Evolutionary conservation across 1,284 basidiomycete genomes (phyloP).

Genomic region (Ustilago shanxiensis): DNA sequence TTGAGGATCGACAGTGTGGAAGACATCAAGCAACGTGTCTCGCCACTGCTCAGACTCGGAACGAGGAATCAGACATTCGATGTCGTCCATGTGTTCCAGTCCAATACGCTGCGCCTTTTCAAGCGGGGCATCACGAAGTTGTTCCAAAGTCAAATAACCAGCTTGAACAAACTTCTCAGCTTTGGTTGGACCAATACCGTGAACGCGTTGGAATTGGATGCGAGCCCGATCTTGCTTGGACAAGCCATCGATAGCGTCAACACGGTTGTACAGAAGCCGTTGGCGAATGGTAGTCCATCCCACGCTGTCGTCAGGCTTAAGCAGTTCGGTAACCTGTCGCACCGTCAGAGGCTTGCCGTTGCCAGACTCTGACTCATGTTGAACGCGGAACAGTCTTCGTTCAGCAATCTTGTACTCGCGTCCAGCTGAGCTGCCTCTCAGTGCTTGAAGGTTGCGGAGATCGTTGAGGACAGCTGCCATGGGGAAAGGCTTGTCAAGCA

Average conservation of each 20-base stretch:
- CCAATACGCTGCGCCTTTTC: conserved; percentile 38
- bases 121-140: conserved; percentile 32
- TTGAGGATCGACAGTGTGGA: conserved; percentile 22
- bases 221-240: conserved; percentile 23
- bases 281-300: conserved; percentile 35
- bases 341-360: conserved; percentile 23
- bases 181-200: conserved; percentile 33
- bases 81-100: conserved; percentile 31
- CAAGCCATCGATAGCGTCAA: conserved; percentile 28
- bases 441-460: conserved; percentile 37
- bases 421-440: conserved; percentile 9
- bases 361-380: conserved; percentile 34
- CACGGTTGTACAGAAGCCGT: conserved; percentile 19
- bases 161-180: conserved; percentile 33
- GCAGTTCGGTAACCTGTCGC: conserved; percentile 20
- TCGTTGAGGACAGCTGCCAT: conserved; percentile 43
- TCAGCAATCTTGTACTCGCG: conserved; percentile 39
- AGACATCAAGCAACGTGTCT: conserved; percentile 19
- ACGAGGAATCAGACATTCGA: conserved; percentile 41
- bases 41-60: conserved; percentile 31
- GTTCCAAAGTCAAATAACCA: conserved; percentile 33
- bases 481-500: conserved; percentile 37
- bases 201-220: conserved; percentile 33
- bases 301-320: conserved; percentile 40
- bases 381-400: conserved; percentile 40